phyloP scores from a whole-genome alignment of 1,284 basidiomycete genomes.

The Ganoderma sinense region DNA sequence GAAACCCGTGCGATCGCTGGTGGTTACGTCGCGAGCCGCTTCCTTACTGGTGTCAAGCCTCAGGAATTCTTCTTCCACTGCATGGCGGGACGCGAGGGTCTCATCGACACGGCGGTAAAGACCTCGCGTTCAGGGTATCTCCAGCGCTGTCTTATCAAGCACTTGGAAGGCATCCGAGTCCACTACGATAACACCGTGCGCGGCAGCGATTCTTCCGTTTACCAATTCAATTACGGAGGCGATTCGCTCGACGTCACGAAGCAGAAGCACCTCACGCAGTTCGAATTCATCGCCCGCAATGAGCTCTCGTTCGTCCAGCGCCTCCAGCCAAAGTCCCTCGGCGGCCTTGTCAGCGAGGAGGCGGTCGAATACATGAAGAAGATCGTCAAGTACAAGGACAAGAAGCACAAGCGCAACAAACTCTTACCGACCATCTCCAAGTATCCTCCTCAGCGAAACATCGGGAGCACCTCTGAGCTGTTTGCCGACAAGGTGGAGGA shows the following conservation, averaged over 20 bases:
- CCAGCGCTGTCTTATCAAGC: conserved; percentile 98
- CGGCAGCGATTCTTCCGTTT: conserved; percentile 91
- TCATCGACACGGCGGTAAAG: conserved; percentile 99
- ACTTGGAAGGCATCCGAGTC: conserved; percentile 94
- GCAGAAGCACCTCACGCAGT: conserved; percentile 91
- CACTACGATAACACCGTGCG: conserved; percentile 99
- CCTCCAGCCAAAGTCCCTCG: conserved; percentile 72
- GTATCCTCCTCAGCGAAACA: conserved; percentile 82
- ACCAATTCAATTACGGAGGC: conserved; percentile 98
- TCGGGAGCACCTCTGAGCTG: conserved; percentile 94
- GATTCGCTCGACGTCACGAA: conserved; percentile 97
- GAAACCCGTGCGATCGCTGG: conserved; percentile 98
- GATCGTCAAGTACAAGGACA: conserved; percentile 77
- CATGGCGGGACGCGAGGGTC: conserved; percentile 99
- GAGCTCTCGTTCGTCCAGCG: conserved; percentile 82
- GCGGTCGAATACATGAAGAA: conserved; percentile 90
- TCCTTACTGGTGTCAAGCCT: conserved; percentile 97
- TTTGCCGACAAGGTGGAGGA: conserved; percentile 86
- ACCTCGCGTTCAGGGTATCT: conserved; percentile 98
- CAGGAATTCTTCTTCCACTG: conserved; percentile 99
- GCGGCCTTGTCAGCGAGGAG: conserved; percentile 66
- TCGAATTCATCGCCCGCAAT: conserved; percentile 95
- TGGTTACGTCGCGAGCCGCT: conserved; percentile 99
- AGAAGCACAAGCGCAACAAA: conserved; percentile 60
- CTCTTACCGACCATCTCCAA: conserved; percentile 81